phyloP scores from a whole-genome alignment of 352 stramenopile species.

The Globisporangium lucens region DNA sequence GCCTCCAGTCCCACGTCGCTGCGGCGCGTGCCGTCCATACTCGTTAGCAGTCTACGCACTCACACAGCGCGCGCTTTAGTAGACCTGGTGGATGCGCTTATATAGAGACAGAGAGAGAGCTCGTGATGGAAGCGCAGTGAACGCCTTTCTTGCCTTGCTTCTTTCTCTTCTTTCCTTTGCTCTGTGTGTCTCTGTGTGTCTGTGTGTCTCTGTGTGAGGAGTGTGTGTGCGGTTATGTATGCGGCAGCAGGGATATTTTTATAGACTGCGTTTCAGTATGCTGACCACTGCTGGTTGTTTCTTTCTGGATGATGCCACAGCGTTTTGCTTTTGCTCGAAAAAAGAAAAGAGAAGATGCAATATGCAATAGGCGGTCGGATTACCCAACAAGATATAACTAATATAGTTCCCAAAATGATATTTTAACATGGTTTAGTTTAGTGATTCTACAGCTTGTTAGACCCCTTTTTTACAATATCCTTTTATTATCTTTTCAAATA shows the following conservation, averaged over 20 bases:
- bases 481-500: background rate
- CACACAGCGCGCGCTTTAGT: background rate
- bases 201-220: background rate
- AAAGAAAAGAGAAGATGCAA: conserved; percentile 5
- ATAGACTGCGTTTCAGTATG: conserved; percentile 10
- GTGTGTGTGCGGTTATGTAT: conserved; percentile 7
- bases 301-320: background rate
- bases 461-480: background rate
- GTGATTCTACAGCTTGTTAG: too few species aligned
- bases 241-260: background rate
- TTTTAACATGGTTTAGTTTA: too few species aligned
- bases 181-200: too few species aligned
- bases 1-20: conserved; percentile 18
- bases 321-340: background rate
- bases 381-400: too few species aligned
- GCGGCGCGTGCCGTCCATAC: conserved; percentile 19
- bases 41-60: background rate
- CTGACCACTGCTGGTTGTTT: background rate
- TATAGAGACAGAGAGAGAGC: background rate
- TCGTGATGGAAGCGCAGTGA: background rate
- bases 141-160: background rate
- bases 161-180: conserved; percentile 1
- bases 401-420: too few species aligned
- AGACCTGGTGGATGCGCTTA: background rate
- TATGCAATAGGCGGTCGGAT: too few species aligned